These are phyloP conservation scores for Mortierella sp. DNA, from an alignment of 371 early-diverging fungal species.

Conservation along the genomic window DNA sequence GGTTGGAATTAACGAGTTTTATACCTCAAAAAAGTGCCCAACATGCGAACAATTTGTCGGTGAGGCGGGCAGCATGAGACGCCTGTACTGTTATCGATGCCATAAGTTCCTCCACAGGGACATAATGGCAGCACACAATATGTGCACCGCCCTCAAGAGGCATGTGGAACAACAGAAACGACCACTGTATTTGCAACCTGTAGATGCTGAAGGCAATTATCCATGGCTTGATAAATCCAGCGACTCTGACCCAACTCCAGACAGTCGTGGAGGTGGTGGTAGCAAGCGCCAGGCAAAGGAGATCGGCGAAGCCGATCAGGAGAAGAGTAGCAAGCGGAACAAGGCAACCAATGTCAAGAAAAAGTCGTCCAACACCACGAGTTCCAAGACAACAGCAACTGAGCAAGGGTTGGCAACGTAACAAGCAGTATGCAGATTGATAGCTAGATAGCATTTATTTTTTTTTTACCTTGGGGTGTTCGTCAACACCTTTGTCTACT, in stretches of 20 bases:
- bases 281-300: too few species aligned
- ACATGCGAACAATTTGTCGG: not conserved
- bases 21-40: not conserved
- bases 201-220: slow-evolving; percentile 1
- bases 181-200: slow-evolving; percentile 18
- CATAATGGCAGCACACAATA: slow-evolving; percentile 28
- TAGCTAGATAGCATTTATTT: too few species aligned
- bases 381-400: too few species aligned
- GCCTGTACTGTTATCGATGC: slow-evolving; percentile 1
- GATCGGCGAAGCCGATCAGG: too few species aligned
- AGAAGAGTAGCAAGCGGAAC: too few species aligned
- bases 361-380: too few species aligned
- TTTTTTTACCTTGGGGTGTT: too few species aligned
- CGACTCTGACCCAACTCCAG: too few species aligned
- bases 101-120: slow-evolving; percentile 6
- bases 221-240: slow-evolving; percentile 3
- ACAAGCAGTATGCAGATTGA: not conserved
- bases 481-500: too few species aligned
- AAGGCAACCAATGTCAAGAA: not conserved
- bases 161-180: slow-evolving; percentile 19
- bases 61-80: not conserved
- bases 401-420: not conserved
- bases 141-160: slow-evolving; percentile 1
- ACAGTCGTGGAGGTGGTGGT: too few species aligned
- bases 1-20: not conserved